Conservation (phyloP, 768 basidiomycete species). For the Lactifluus pinguis region DNA sequence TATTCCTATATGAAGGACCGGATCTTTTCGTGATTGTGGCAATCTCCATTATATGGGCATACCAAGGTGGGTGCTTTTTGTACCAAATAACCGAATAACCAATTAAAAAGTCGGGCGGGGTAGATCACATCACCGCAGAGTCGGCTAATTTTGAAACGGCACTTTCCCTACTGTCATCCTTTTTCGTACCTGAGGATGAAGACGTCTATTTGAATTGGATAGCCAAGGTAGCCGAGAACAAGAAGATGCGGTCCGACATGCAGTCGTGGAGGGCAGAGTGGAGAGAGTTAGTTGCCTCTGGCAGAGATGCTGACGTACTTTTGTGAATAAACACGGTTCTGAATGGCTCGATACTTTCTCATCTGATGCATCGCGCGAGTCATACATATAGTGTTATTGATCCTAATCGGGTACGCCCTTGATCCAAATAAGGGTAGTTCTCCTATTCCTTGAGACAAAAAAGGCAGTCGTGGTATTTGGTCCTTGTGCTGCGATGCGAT, state of each 20-base stretch:
- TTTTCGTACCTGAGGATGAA: slow-evolving; percentile 91
- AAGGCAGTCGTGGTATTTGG: slow-evolving; percentile 2
- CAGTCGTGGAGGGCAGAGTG: slow-evolving; percentile 72
- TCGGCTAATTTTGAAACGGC: slow-evolving; percentile 86
- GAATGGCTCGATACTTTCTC: background rate
- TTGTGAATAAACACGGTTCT: slow-evolving; percentile 31
- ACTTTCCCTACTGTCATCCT: slow-evolving; percentile 83
- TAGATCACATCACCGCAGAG: slow-evolving; percentile 77
- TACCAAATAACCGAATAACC: background rate
- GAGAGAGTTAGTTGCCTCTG: slow-evolving; percentile 55
- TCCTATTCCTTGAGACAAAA: background rate
- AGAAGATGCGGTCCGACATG: slow-evolving; percentile 66
- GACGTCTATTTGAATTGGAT: slow-evolving; percentile 79
- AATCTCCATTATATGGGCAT: slow-evolving; percentile 85
- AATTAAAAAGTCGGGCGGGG: background rate
- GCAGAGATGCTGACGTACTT: slow-evolving; percentile 52
- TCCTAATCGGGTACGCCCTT: background rate
- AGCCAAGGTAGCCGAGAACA: slow-evolving; percentile 43
- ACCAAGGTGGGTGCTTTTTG: slow-evolving; percentile 46
- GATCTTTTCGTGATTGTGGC: slow-evolving; percentile 84
- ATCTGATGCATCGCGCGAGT: too few species aligned
- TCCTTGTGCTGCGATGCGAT: too few species aligned
- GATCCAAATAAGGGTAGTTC: background rate
- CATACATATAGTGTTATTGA: background rate
- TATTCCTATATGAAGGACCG: slow-evolving; percentile 80